A percentile compares a stretch with the other conserved stretches of the same genome.
Evolutionary conservation across 2,329 filamentous ascomycete species (phyloP).

Genomic region (Nemania serpens): DNA sequence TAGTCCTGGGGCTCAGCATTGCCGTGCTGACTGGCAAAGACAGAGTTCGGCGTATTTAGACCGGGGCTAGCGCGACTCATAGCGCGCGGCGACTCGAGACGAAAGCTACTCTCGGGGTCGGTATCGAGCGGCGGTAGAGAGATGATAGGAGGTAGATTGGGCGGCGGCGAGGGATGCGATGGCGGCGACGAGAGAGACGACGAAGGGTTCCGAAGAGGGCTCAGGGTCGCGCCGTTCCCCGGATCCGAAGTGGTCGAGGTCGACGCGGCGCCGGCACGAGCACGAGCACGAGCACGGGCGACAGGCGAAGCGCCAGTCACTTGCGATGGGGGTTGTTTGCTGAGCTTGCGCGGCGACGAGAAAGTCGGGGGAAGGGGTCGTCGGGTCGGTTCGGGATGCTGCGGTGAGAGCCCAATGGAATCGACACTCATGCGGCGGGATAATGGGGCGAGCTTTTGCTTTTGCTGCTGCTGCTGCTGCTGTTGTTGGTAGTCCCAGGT

Average conservation of each 20-base stretch:
- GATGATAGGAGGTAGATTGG: constrained; percentile 48
- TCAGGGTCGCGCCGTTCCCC: constrained; percentile 9
- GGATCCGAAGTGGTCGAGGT: constrained; percentile 1
- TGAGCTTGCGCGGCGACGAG: constrained; percentile 37
- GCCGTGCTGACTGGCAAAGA: constrained; percentile 29
- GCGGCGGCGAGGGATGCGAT: constrained; percentile 40
- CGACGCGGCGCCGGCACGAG: constrained; percentile 2
- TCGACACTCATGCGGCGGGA: constrained; percentile 53
- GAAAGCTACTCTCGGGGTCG: constrained; percentile 29
- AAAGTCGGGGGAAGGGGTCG: constrained; percentile 18
- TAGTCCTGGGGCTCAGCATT: constrained; percentile 34
- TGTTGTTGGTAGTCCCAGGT: constrained; percentile 34
- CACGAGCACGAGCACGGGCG: constrained; percentile 16
- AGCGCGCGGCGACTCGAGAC: constrained; percentile 24
- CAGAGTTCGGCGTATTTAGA: constrained; percentile 30
- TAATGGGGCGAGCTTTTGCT: constrained; percentile 35
- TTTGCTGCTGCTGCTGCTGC: constrained; percentile 37
- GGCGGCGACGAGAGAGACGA: constrained; percentile 43
- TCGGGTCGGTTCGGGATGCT: constrained; percentile 19
- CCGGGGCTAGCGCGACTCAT: constrained; percentile 34
- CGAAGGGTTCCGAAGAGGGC: constrained; percentile 17
- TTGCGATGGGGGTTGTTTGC: constrained; percentile 37
- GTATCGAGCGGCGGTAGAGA: constrained; percentile 47
- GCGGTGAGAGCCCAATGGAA: constrained; percentile 43
- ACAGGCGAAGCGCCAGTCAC: constrained; percentile 35